Base-by-base conservation (phyloP, 257 asterid genomes). In the Dorcoceras hygrometricum region DNA sequence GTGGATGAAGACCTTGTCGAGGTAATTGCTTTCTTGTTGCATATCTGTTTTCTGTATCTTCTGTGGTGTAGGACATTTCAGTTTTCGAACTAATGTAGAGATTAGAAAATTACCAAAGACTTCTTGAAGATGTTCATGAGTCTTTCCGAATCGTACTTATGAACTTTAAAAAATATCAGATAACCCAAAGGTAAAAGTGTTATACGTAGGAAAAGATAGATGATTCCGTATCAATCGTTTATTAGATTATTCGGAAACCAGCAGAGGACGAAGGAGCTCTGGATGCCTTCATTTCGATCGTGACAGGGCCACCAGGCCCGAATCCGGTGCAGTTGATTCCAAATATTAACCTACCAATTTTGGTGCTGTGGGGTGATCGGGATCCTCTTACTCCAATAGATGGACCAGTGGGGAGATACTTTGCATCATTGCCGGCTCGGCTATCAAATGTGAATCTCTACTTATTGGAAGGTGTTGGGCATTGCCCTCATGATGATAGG, bases 251-350 rank as follows among this genome's bases (percentile, higher is more conserved):
- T 62, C 59, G 82, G 65, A 82, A 67, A 62, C 97, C 99, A n/a
- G 90, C 97, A 11, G 75, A 78, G 0, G 90, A 79, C 24, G 96
- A 88, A 58, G 99, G 99, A 27, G 96, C 97, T n/a, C 89, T 90
- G 6, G 99, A 93, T 80, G 99, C 97, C 24, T 93, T 93, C 63
- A 89, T 93, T n/a, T 88, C 99, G 25, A 88, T 90, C 28, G 72
- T 93, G 62, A 93, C 99, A 0, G 99, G 99, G 5, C 95, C 96
- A 10, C 99, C 99, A 0, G 96, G 99, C 29, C 97, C 99, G 14
- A 93, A 75, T 75, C 99, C 99, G 10, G 81, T 83, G 54, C 71
- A 83, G 74, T 53, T 93, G 79, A 80, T 90, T 48, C 95, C 96
- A 0, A 80, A 80, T 18, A 71, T 93, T 53, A 65, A 67, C 61